Base-by-base conservation (phyloP, 345 rosid species). In the Iberis pinnata region DNA sequence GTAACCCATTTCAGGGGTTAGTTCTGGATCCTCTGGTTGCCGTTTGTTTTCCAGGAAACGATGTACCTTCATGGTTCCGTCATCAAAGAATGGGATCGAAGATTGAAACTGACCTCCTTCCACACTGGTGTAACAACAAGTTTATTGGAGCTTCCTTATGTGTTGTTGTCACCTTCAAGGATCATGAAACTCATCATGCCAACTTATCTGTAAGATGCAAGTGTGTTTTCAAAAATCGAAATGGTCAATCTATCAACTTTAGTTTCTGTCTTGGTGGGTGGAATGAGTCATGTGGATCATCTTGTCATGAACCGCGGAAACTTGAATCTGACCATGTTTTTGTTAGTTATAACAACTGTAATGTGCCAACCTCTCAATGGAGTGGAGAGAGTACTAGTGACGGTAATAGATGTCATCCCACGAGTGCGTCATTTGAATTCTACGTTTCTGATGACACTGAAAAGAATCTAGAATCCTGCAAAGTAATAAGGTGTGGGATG, bases 211-310 rank as follows among this genome's bases (percentile, higher is more conserved):
- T 65, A 42, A 57, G 58, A 25, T 65, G 70, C 70, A 49, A 50
- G 24, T 49, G 52, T 53, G 36, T 0, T 0, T 57, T 65, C 40
- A 12, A 18, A 14, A 57, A 26, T 8, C 39, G 12, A 35, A 33
- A 57, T 11, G 47, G 33, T 33, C 40, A 57, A 45, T 57, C 15
- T 25, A 25, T 49, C 18, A 49, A 64, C 52, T 65, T 56, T 56
- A 49, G 22, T 33, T 65, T 49, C 52, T 6, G 8, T 11, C 64
- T 65, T 18, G 64, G 58, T 9, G 70, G 53, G 43, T 50, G 70
- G 67, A 65, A 57, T 9, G 58, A 65, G 24, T 50, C 58, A 9
- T 65, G 70, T 65, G 53, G 64, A 65, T 65, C 64, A 43, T 42
- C 70, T 35, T 57, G 64, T 47, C 64, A 65, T 43, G 70, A 65